Evolutionary conservation across 805 yeast species (phyloP).

Genomic region (Pichia occidentalis): DNA sequence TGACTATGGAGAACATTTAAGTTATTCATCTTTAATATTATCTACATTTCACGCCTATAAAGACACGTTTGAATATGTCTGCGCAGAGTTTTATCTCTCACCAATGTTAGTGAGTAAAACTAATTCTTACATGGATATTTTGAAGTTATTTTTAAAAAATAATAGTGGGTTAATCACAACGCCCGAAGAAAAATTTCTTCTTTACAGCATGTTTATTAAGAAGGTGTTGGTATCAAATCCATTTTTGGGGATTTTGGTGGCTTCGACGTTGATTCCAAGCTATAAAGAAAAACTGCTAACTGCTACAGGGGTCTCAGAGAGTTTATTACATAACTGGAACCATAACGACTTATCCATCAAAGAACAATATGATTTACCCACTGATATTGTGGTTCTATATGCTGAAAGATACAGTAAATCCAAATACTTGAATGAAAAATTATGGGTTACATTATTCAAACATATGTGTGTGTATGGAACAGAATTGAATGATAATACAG

Average conservation of each 20-base stretch:
- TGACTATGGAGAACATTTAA: not conserved
- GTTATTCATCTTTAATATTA: not conserved
- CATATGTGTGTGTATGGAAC: not conserved
- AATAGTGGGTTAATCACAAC: not conserved
- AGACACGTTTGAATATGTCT: conserved; percentile 5
- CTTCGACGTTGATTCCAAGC: conserved; percentile 5
- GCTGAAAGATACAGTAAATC: not conserved
- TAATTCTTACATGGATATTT: not conserved
- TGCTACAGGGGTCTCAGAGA: conserved; percentile 4
- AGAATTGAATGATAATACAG: not conserved
- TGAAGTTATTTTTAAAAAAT: not conserved
- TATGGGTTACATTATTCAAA: conserved; percentile 4
- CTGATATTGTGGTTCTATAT: not conserved
- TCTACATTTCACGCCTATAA: not conserved
- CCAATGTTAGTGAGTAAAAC: not conserved
- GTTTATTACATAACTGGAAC: not conserved
- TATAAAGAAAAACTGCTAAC: not conserved
- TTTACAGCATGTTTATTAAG: conserved; percentile 1
- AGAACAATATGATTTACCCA: conserved; percentile 1
- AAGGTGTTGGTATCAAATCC: not conserved
- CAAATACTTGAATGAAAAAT: not conserved
- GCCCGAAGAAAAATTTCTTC: not conserved
- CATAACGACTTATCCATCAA: not conserved
- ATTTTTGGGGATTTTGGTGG: not conserved
- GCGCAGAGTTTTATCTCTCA: not conserved